These are phyloP conservation scores for Scutellaria barbata DNA, from an alignment of 257 asterid species.

Conservation along the genomic window DNA sequence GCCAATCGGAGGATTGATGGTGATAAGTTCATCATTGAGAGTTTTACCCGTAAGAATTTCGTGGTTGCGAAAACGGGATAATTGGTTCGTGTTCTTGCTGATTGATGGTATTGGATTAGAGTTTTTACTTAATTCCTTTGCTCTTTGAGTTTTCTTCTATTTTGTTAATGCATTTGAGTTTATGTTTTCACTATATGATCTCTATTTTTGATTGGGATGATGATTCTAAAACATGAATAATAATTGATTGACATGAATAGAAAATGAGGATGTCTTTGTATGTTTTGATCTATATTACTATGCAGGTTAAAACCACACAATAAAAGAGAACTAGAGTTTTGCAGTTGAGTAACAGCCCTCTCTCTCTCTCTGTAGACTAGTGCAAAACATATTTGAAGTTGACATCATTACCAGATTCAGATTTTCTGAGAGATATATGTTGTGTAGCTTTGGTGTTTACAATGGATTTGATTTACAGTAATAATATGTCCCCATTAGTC, in stretches of 20 bases:
- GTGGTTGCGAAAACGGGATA: constrained; percentile 35
- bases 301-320: too few relatives aligned
- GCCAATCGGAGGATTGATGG: not conserved
- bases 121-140: constrained; percentile 22
- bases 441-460: not conserved
- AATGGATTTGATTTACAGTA: not conserved
- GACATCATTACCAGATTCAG: too few relatives aligned
- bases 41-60: constrained; percentile 35
- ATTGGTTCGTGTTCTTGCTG: not conserved
- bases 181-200: constrained; percentile 3
- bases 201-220: not conserved
- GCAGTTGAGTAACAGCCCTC: too few relatives aligned
- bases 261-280: not conserved
- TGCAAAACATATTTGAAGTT: too few relatives aligned
- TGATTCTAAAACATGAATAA: constrained; percentile 12
- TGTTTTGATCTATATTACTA: not conserved
- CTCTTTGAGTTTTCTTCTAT: constrained; percentile 13
- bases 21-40: constrained; percentile 48
- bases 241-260: constrained; percentile 15
- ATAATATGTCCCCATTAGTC: not conserved
- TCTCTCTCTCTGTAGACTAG: too few relatives aligned
- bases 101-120: constrained; percentile 28
- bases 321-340: too few relatives aligned
- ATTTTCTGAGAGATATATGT: too few relatives aligned
- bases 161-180: not conserved